A percentile compares a stretch with the other conserved stretches of the same genome.
Conservation (phyloP, 371 early-diverging fungal species). For the Sporodiniella umbellata region DNA sequence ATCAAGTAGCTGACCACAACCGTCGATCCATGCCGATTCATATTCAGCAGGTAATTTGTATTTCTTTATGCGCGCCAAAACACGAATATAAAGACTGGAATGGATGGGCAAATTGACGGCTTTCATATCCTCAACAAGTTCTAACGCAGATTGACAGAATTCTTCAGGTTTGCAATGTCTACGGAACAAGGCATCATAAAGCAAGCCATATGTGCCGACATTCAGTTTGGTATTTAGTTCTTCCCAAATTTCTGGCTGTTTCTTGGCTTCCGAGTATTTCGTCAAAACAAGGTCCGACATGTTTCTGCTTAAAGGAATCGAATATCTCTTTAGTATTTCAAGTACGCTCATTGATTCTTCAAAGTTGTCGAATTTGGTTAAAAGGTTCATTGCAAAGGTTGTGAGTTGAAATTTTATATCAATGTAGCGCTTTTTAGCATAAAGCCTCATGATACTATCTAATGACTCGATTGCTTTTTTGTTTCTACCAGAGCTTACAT, state of each 20-base stretch:
- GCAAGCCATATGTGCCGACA: slow-evolving; percentile 1
- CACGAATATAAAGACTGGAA: slow-evolving; percentile 20
- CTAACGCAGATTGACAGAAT: slow-evolving; percentile 20
- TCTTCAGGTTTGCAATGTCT: slow-evolving; percentile 2
- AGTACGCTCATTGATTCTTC: slow-evolving; percentile 12
- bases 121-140: slow-evolving; percentile 23
- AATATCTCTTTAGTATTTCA: slow-evolving; percentile 13
- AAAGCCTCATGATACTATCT: slow-evolving; percentile 4
- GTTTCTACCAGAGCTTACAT: slow-evolving; percentile 10
- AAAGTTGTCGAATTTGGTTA: slow-evolving; percentile 14
- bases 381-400: slow-evolving; percentile 16
- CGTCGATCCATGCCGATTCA: slow-evolving; percentile 32
- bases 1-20: slow-evolving; percentile 15
- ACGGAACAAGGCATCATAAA: slow-evolving; percentile 16
- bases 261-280: slow-evolving; percentile 20
- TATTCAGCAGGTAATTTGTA: slow-evolving; percentile 17
- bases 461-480: slow-evolving; percentile 9
- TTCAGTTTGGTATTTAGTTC: neutral
- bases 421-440: slow-evolving; percentile 19
- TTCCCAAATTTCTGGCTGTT: slow-evolving; percentile 13
- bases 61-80: slow-evolving; percentile 20
- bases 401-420: slow-evolving; percentile 8
- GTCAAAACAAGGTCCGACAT: slow-evolving; percentile 10
- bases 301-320: slow-evolving; percentile 12
- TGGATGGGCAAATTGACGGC: slow-evolving; percentile 8